These are phyloP conservation scores for Chalciporus sphaerocephalus DNA, from an alignment of 768 basidiomycete species.

Conservation along the genomic window DNA sequence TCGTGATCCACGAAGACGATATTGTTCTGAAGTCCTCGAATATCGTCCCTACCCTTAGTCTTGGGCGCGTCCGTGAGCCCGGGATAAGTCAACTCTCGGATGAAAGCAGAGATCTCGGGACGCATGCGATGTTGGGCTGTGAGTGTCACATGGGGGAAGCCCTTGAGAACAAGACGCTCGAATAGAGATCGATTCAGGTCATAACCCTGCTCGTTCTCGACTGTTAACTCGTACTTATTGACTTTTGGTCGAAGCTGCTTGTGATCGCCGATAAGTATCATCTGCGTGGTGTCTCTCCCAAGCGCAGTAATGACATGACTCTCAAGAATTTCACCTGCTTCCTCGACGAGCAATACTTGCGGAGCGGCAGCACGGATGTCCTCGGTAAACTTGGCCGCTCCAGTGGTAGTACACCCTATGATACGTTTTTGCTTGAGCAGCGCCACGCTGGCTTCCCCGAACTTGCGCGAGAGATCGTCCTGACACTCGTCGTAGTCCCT, in stretches of 20 bases:
- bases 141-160: slow-evolving; percentile 58
- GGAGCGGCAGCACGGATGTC: slow-evolving; percentile 45
- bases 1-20: slow-evolving; percentile 59
- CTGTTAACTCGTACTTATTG: slow-evolving; percentile 58
- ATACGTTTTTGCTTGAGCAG: slow-evolving; percentile 47
- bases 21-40: slow-evolving; percentile 54
- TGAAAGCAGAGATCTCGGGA: slow-evolving; percentile 62
- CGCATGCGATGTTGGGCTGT: slow-evolving; percentile 67
- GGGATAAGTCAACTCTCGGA: slow-evolving; percentile 62
- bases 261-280: slow-evolving; percentile 71
- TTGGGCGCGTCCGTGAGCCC: slow-evolving; percentile 52
- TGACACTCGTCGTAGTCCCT: slow-evolving; percentile 41
- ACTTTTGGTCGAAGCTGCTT: slow-evolving; percentile 73
- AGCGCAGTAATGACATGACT: slow-evolving; percentile 62
- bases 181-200: slow-evolving; percentile 67
- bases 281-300: slow-evolving; percentile 40
- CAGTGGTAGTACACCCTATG: slow-evolving; percentile 68
- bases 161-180: slow-evolving; percentile 59
- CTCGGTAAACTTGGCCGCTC: slow-evolving; percentile 55
- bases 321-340: slow-evolving; percentile 70
- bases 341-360: slow-evolving; percentile 60
- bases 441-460: slow-evolving; percentile 28
- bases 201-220: slow-evolving; percentile 64
- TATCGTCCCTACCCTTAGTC: slow-evolving; percentile 46
- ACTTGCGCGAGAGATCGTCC: slow-evolving; percentile 35